A percentile compares a stretch with the other conserved stretches of the same genome.
Evolutionary conservation across 2,329 filamentous ascomycete species (phyloP).

Genomic region (Fusarium nanum): DNA sequence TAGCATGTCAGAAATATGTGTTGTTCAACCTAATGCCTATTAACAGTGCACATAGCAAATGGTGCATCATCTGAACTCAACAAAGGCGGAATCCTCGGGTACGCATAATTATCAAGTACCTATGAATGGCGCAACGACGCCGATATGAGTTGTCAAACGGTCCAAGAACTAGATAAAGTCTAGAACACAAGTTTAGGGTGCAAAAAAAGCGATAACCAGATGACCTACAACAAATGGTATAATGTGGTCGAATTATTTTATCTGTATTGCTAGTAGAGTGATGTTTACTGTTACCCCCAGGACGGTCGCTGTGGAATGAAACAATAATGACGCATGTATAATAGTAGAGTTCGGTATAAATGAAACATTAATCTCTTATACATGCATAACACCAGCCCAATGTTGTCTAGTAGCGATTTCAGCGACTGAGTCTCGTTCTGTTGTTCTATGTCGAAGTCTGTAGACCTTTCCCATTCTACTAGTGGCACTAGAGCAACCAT

Average conservation of each 20-base stretch:
- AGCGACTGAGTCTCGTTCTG: not conserved
- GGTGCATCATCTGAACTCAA: not conserved
- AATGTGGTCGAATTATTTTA: not conserved
- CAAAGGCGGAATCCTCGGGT: not conserved
- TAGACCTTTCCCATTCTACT: not conserved
- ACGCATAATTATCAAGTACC: not conserved
- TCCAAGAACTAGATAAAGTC: not conserved
- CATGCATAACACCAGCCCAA: not conserved
- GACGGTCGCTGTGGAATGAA: slow-evolving; percentile 38
- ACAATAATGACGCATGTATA: slow-evolving; percentile 35
- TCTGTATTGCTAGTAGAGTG: not conserved
- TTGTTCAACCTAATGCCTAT: not conserved
- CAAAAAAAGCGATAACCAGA: not conserved
- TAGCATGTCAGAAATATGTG: not conserved
- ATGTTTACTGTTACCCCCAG: not conserved
- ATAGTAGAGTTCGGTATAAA: slow-evolving; percentile 1
- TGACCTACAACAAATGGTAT: not conserved
- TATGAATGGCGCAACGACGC: slow-evolving; percentile 2
- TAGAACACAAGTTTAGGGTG: not conserved
- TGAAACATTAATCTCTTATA: not conserved
- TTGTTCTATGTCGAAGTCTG: slow-evolving; percentile 1
- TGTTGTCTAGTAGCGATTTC: not conserved
- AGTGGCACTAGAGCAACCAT: slow-evolving; percentile 21
- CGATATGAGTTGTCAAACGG: not conserved
- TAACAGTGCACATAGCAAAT: not conserved